phyloP scores from a whole-genome alignment of 352 stramenopile species.

The Phytophthora pisi region DNA sequence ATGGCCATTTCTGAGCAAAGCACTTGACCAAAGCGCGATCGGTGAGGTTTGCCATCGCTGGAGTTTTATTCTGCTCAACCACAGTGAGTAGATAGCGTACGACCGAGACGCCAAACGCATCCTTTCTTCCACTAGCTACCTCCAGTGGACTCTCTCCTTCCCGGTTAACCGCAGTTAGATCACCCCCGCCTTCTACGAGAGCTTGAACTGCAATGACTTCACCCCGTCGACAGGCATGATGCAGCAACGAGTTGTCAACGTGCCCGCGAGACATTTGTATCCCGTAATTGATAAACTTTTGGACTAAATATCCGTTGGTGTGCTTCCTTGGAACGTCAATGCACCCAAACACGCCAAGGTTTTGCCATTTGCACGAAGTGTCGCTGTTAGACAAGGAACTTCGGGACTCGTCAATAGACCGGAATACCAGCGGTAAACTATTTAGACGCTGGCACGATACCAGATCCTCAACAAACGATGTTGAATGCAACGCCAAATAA shows the following conservation, averaged over 20 bases:
- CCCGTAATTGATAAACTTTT: conserved; percentile 60
- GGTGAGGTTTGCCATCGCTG: conserved; percentile 12
- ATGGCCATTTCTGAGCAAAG: conserved; percentile 40
- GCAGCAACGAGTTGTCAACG: conserved; percentile 43
- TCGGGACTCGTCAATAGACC: conserved; percentile 34
- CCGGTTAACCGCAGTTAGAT: conserved; percentile 36
- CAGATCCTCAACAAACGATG: conserved; percentile 30
- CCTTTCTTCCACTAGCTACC: conserved; percentile 46
- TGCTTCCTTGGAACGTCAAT: conserved; percentile 40
- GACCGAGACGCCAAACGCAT: conserved; percentile 40
- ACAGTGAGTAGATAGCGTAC: conserved; percentile 37
- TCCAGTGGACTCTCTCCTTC: conserved; percentile 40
- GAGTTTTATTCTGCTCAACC: conserved; percentile 7
- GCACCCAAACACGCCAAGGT: conserved; percentile 59
- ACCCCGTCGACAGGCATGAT: conserved; percentile 43
- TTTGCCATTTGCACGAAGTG: conserved; percentile 57
- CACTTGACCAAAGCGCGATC: conserved; percentile 48
- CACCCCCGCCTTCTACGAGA: conserved; percentile 46
- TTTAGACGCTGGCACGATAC: conserved; percentile 11
- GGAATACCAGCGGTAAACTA: conserved; percentile 17
- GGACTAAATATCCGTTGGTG: conserved; percentile 45
- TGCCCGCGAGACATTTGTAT: conserved; percentile 25
- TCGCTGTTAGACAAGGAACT: conserved; percentile 26
- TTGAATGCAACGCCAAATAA: conserved; percentile 39
- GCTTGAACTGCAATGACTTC: conserved; percentile 45